These are phyloP conservation scores for Dendrocalamus sinicus DNA, from an alignment of 176 grass and related monocot species.

Conservation along the genomic window DNA sequence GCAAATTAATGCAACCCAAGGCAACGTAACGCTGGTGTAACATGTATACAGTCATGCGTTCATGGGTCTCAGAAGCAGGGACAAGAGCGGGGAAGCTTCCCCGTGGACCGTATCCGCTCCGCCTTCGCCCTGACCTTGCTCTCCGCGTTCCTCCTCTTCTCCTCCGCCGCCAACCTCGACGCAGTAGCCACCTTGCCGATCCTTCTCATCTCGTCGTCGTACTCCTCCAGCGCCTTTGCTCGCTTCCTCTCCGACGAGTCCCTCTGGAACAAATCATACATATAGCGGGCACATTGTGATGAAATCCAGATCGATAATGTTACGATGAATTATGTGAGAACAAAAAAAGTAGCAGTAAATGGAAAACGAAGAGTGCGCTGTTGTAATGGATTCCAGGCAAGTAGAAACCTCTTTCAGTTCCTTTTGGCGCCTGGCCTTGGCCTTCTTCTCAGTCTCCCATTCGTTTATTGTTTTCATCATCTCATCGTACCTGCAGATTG, in stretches of 20 bases:
- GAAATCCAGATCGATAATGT: not conserved
- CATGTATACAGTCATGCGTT: not conserved
- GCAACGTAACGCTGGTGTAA: not conserved
- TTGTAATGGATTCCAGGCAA: not conserved
- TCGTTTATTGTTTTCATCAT: conserved; percentile 55
- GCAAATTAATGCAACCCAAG: not conserved
- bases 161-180: conserved; percentile 49
- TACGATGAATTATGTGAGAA: not conserved
- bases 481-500: conserved; percentile 55
- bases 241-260: conserved; percentile 53
- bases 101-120: conserved; percentile 45
- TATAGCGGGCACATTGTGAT: not conserved
- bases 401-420: conserved; percentile 59
- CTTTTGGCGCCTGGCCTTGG: conserved; percentile 58
- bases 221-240: conserved; percentile 49
- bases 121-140: conserved; percentile 57
- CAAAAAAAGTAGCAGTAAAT: not conserved
- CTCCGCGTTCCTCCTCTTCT: conserved; percentile 62
- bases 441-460: conserved; percentile 77
- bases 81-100: conserved; percentile 57
- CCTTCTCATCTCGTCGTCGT: conserved; percentile 56
- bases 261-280: conserved; percentile 18
- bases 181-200: conserved; percentile 56
- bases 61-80: conserved; percentile 47
- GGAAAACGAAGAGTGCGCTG: not conserved